phyloP scores from a whole-genome alignment of 192 early-diverging fungal genomes.

The Gigaspora rosea region DNA sequence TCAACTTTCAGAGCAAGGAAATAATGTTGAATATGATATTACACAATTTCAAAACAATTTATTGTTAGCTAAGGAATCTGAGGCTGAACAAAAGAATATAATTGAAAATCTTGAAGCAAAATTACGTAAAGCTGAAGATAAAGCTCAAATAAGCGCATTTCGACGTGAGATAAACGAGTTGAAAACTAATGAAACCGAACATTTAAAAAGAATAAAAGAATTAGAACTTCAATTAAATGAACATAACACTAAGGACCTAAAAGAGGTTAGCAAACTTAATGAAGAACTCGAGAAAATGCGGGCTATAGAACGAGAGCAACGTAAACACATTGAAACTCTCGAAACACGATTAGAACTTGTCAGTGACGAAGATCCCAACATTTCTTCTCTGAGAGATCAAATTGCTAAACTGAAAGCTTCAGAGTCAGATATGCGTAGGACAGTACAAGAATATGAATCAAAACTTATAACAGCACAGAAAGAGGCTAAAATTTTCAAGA shows the following conservation, averaged over 20 bases:
- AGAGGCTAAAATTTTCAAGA: slow-evolving; percentile 19
- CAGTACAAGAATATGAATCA: slow-evolving; percentile 8
- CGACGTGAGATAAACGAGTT: not conserved
- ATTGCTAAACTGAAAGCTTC: slow-evolving; percentile 13
- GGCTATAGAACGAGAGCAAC: not conserved
- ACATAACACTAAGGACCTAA: not conserved
- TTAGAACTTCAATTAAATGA: not conserved
- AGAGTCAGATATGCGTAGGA: slow-evolving; percentile 1
- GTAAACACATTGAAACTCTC: not conserved
- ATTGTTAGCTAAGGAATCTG: not conserved
- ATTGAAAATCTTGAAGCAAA: slow-evolving; percentile 2
- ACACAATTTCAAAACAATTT: not conserved
- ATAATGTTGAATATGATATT: not conserved
- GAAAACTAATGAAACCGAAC: not conserved
- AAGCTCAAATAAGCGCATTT: not conserved
- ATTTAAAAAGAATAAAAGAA: not conserved
- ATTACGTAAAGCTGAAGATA: not conserved
- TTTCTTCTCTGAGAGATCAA: slow-evolving; percentile 9
- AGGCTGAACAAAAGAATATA: not conserved
- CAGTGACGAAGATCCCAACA: slow-evolving; percentile 10
- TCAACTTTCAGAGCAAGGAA: not conserved
- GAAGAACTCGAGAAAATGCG: not conserved
- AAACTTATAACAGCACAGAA: slow-evolving; percentile 3
- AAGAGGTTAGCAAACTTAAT: not conserved
- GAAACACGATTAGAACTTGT: slow-evolving; percentile 20